Conservation (phyloP, 345 rosid genomes). For the Eutrema yunnanense region DNA sequence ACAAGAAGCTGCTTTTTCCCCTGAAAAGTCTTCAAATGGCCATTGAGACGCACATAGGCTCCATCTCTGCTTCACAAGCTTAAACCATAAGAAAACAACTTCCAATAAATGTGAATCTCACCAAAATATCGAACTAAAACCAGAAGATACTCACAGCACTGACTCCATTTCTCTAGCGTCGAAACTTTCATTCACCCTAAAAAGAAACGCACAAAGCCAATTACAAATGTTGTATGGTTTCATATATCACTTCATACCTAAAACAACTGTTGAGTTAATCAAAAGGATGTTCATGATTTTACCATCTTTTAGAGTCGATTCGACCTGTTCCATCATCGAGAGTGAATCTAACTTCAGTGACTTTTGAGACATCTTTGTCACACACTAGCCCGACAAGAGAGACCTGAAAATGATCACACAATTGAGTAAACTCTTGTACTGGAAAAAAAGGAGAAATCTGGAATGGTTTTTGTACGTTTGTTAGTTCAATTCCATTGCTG, state of each 20-base stretch:
- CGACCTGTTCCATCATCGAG: conserved; percentile 93
- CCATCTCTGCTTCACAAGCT: conserved; percentile 49
- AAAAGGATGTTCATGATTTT: not conserved
- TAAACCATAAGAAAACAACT: not conserved
- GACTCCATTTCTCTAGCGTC: conserved; percentile 69
- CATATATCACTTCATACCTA: not conserved
- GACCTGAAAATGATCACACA: not conserved
- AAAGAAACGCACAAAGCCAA: not conserved
- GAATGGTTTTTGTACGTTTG: conserved; percentile 11
- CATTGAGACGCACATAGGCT: conserved; percentile 69
- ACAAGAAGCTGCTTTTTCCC: conserved; percentile 58
- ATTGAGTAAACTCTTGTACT: not conserved
- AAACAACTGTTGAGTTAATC: not conserved
- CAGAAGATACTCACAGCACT: conserved; percentile 40
- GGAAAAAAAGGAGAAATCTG: not conserved
- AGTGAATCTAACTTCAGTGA: conserved; percentile 59
- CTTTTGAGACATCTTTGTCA: conserved; percentile 51
- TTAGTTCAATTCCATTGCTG: conserved; percentile 58
- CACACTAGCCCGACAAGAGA: conserved; percentile 71
- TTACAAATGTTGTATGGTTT: not conserved
- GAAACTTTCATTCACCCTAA: conserved; percentile 66
- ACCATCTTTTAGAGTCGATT: conserved; percentile 56
- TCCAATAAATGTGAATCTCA: not conserved
- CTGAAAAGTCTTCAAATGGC: conserved; percentile 70
- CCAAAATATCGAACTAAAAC: not conserved